Conservation (phyloP, 2,329 filamentous ascomycete genomes). For the Penicillium rolfsii region DNA sequence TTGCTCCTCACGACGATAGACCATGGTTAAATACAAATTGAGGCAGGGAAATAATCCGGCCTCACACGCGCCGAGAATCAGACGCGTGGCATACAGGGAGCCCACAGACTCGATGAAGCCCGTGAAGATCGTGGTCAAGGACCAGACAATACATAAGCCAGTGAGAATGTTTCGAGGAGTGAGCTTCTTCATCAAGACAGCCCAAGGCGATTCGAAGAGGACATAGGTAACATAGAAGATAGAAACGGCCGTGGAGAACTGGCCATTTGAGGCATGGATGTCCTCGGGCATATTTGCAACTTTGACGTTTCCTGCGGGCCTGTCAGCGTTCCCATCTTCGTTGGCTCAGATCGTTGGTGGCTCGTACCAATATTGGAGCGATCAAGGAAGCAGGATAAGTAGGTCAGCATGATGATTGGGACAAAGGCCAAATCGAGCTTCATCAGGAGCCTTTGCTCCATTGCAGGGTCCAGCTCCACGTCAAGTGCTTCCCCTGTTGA, state of each 20-base stretch:
- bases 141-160: conserved; percentile 51
- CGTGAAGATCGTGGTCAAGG: conserved; percentile 53
- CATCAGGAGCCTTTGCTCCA: conserved; percentile 51
- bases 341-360: background rate
- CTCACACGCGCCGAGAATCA: conserved; percentile 45
- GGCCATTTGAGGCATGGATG: conserved; percentile 45
- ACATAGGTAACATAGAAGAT: conserved; percentile 59
- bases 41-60: conserved; percentile 47
- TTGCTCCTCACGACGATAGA: conserved; percentile 47
- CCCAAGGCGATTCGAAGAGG: conserved; percentile 53
- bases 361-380: conserved; percentile 55
- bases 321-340: background rate
- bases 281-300: conserved; percentile 53
- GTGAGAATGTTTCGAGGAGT: conserved; percentile 49
- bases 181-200: conserved; percentile 54
- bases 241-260: conserved; percentile 54
- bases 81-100: conserved; percentile 45
- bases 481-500: conserved; percentile 27
- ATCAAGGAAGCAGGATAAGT: conserved; percentile 60
- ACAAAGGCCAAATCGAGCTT: conserved; percentile 55
- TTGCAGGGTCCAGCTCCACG: conserved; percentile 47
- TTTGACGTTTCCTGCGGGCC: conserved; percentile 50
- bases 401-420: conserved; percentile 60
- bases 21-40: conserved; percentile 47
- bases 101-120: conserved; percentile 52